phyloP scores from a whole-genome alignment of 306 rosid genomes.

The Lithocarpus polystachyus region DNA sequence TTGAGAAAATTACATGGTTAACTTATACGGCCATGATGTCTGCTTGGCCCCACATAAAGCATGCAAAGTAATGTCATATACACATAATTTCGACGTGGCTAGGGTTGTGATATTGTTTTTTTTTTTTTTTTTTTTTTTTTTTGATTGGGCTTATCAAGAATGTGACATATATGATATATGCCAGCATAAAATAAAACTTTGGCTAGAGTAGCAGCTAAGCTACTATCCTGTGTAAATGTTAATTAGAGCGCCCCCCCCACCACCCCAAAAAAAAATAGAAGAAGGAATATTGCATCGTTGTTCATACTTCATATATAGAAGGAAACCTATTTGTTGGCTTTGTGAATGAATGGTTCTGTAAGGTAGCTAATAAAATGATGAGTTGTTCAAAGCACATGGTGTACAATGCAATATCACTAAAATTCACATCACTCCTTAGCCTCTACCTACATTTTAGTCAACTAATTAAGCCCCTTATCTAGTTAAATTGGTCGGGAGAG shows the following conservation, averaged over 20 bases:
- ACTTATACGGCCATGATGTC: background rate
- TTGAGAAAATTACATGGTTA: background rate
- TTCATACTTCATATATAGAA: background rate
- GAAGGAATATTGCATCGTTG: background rate
- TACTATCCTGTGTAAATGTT: too few relatives aligned
- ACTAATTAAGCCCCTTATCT: background rate
- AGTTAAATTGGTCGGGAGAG: background rate
- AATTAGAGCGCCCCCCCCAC: too few relatives aligned
- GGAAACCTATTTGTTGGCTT: background rate
- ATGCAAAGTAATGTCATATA: too few relatives aligned
- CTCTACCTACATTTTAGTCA: background rate
- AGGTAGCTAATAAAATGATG: background rate
- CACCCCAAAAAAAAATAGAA: too few relatives aligned
- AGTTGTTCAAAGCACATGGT: background rate
- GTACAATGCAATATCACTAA: background rate
- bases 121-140: too few relatives aligned
- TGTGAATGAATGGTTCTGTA: background rate
- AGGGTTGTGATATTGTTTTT: too few relatives aligned
- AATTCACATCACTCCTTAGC: background rate
- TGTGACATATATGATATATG: too few relatives aligned
- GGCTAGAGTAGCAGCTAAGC: too few relatives aligned
- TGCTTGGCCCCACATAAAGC: too few relatives aligned
- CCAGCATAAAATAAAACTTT: too few relatives aligned
- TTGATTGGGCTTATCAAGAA: too few relatives aligned
- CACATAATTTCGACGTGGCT: too few relatives aligned